phyloP scores from a whole-genome alignment of 1,284 basidiomycete genomes.

The Ceratobasidium sp. region DNA sequence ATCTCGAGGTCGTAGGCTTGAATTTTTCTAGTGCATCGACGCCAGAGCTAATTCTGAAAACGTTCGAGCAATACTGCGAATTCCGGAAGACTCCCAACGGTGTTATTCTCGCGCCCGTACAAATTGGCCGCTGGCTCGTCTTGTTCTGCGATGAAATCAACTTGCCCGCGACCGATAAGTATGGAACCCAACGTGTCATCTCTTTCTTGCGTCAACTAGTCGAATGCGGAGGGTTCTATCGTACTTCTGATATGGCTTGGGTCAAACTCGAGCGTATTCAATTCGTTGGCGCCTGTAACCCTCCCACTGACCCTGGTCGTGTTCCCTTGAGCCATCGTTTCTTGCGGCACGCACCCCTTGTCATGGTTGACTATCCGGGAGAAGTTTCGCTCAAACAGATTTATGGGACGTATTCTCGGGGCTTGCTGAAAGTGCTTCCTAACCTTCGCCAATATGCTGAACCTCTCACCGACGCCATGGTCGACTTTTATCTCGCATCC shows the following conservation, averaged over 20 bases:
- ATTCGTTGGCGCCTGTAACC: conserved; percentile 99
- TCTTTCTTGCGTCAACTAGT: conserved; percentile 98
- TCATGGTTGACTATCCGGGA: conserved; percentile 99
- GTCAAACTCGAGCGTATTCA: conserved; percentile 98
- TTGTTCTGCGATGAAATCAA: conserved; percentile 99
- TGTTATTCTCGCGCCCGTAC: conserved; percentile 90
- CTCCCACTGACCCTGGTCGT: conserved; percentile 99
- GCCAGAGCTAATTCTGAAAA: conserved; percentile 97
- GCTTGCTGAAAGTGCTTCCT: conserved; percentile 95
- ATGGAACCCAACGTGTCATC: conserved; percentile 98
- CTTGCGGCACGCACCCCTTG: conserved; percentile 96
- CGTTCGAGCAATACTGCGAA: conserved; percentile 99
- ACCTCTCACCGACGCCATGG: conserved; percentile 98
- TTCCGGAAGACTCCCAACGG: conserved; percentile 99
- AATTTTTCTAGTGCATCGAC: conserved; percentile 99
- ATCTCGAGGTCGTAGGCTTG: conserved; percentile 98
- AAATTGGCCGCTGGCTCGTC: conserved; percentile 98
- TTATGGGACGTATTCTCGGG: conserved; percentile 98
- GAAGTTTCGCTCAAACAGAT: conserved; percentile 98
- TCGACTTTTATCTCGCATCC: conserved; percentile 93
- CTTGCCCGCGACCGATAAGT: conserved; percentile 96
- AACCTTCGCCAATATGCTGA: conserved; percentile 94
- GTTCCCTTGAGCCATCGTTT: conserved; percentile 98
- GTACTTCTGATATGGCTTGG: conserved; percentile 96
- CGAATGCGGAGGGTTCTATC: conserved; percentile 95